phyloP scores from a whole-genome alignment of 768 basidiomycete species.

The Mycena alexandri region DNA sequence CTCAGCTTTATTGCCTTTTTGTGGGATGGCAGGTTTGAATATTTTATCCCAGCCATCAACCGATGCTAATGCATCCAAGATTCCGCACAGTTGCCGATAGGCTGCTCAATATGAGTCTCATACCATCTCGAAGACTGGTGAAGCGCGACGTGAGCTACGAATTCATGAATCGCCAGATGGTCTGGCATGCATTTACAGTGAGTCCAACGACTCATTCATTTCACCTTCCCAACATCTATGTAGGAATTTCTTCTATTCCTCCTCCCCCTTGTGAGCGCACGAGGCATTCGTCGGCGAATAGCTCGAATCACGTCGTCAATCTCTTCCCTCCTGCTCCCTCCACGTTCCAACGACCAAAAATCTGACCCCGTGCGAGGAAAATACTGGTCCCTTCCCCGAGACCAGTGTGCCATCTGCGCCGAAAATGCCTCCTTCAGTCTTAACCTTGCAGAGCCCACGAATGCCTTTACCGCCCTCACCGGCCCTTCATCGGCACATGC shows the following conservation, averaged over 20 bases:
- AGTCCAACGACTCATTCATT: slow-evolving; percentile 44
- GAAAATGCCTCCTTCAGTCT: slow-evolving; percentile 77
- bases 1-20: slow-evolving; percentile 88
- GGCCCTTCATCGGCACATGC: slow-evolving; percentile 34
- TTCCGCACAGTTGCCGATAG: slow-evolving; percentile 89
- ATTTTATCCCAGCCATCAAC: neutral
- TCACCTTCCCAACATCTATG: slow-evolving; percentile 15
- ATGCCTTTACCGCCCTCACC: slow-evolving; percentile 59
- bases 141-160: slow-evolving; percentile 95
- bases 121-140: slow-evolving; percentile 75
- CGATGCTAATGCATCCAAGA: slow-evolving; percentile 54
- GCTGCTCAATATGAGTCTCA: slow-evolving; percentile 78
- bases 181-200: slow-evolving; percentile 99
- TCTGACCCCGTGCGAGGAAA: slow-evolving; percentile 59
- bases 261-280: slow-evolving; percentile 84
- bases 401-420: slow-evolving; percentile 93
- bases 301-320: slow-evolving; percentile 51
- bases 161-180: slow-evolving; percentile 99
- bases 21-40: slow-evolving; percentile 84
- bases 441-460: slow-evolving; percentile 65
- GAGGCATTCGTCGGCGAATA: slow-evolving; percentile 71
- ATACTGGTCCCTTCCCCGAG: slow-evolving; percentile 74
- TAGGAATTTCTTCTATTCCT: slow-evolving; percentile 97
- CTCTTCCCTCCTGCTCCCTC: slow-evolving; percentile 46
- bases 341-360: slow-evolving; percentile 20